phyloP scores from a whole-genome alignment of 345 rosid genomes.

The Eutrema japonicum region DNA sequence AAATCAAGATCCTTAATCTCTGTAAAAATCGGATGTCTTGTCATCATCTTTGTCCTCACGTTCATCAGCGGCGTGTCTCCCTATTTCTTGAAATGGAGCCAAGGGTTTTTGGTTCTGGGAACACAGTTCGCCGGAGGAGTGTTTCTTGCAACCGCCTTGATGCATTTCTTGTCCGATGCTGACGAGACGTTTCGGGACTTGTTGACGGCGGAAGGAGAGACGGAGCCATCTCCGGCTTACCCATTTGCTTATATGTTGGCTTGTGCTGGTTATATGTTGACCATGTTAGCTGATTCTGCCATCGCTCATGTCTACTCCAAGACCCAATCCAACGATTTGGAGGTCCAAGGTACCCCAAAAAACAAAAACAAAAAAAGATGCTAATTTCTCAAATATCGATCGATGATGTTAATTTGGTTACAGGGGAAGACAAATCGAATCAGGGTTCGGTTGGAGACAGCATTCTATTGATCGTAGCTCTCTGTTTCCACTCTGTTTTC shows the following conservation, averaged over 20 bases:
- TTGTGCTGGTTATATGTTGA: conserved; percentile 68
- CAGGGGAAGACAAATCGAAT: conserved; percentile 32
- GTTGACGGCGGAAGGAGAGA: conserved; percentile 46
- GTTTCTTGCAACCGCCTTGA: conserved; percentile 81
- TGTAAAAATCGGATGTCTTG: conserved; percentile 69
- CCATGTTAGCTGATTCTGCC: conserved; percentile 74
- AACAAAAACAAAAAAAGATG: neutral
- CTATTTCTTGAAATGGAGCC: conserved; percentile 79
- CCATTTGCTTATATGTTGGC: conserved; percentile 93
- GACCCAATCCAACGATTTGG: conserved; percentile 50
- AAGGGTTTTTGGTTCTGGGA: conserved; percentile 73
- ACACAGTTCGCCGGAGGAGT: conserved; percentile 89
- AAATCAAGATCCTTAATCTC: conserved; percentile 57
- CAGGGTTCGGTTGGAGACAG: conserved; percentile 61
- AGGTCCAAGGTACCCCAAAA: conserved; percentile 55
- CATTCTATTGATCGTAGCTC: conserved; percentile 67
- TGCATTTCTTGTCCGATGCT: conserved; percentile 85
- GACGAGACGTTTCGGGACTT: conserved; percentile 68
- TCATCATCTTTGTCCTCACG: conserved; percentile 65
- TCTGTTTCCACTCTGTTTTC: conserved; percentile 89
- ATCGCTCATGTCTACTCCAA: conserved; percentile 57
- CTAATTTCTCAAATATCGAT: neutral
- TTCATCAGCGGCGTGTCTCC: conserved; percentile 76
- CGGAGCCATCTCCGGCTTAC: conserved; percentile 49
- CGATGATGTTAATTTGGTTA: conserved; percentile 3